A percentile compares a stretch with the other conserved stretches of the same genome.
Evolutionary conservation across 441 rosid genomes (phyloP).

Genomic region (Adansonia madagascariensis): DNA sequence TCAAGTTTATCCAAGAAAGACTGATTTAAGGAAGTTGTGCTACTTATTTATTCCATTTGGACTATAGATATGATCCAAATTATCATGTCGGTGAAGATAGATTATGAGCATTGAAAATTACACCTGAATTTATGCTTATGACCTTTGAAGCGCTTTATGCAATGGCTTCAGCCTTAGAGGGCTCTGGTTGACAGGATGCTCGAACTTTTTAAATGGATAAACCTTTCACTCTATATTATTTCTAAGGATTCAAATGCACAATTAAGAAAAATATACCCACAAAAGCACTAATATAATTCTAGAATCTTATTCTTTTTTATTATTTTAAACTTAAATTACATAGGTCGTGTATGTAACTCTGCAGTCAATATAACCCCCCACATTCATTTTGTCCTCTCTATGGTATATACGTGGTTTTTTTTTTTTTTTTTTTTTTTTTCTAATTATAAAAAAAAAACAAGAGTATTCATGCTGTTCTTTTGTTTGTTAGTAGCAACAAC

Average conservation of each 20-base stretch:
- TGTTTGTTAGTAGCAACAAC: slow-evolving; percentile 63
- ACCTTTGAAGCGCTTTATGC: neutral
- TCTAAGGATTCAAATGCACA: neutral
- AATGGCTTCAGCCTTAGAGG: slow-evolving; percentile 5
- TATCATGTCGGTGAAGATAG: neutral
- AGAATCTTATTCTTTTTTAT: neutral
- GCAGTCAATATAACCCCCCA: neutral
- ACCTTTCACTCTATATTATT: neutral
- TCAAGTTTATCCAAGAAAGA: neutral
- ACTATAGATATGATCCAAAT: neutral
- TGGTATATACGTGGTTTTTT: neutral
- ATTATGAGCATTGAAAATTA: neutral
- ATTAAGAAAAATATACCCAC: neutral
- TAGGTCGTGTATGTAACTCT: neutral
- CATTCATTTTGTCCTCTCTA: neutral
- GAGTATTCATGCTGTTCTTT: slow-evolving; percentile 34
- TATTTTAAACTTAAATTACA: neutral
- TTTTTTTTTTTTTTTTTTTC: slow-evolving; percentile 34
- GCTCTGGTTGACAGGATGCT: neutral
- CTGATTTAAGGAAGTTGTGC: neutral
- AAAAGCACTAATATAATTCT: neutral
- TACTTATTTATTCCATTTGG: neutral
- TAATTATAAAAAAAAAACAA: slow-evolving; percentile 18
- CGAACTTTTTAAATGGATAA: neutral
- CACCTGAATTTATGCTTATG: neutral